Percentiles rank a stretch among this genome's conserved stretches.
These are phyloP conservation scores for Arthroderma sp. DNA, from an alignment of 2,329 filamentous ascomycete genomes.

Conservation along the genomic window DNA sequence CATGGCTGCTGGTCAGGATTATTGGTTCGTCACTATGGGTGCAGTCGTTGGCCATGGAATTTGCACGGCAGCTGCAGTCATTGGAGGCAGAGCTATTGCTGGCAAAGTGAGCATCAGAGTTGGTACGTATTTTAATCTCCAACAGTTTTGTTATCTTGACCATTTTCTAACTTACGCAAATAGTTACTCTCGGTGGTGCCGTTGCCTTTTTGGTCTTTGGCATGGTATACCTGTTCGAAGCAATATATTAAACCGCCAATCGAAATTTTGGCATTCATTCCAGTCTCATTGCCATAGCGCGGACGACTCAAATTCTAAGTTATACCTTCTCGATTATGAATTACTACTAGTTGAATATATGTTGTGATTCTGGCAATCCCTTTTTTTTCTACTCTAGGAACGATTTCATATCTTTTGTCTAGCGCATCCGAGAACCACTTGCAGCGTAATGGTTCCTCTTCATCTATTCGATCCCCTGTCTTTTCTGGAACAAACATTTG, in stretches of 20 bases:
- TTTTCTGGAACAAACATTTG: no score
- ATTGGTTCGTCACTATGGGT: constrained; percentile 95
- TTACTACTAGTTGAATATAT: constrained; percentile 5
- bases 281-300: no score
- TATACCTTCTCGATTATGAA: constrained; percentile 7
- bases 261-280: no score
- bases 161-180: constrained; percentile 13
- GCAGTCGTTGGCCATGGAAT: constrained; percentile 75
- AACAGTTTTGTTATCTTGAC: neutral
- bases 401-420: no score
- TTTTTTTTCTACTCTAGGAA: no score
- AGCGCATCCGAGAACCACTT: no score
- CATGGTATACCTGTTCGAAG: constrained; percentile 79
- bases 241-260: constrained; percentile 38
- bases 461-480: no score
- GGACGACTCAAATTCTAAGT: neutral
- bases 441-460: no score
- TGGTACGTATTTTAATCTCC: constrained; percentile 49
- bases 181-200: constrained; percentile 86
- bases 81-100: constrained; percentile 84
- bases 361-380: no score
- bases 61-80: constrained; percentile 81
- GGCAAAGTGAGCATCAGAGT: constrained; percentile 89
- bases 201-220: constrained; percentile 83
- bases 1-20: constrained; percentile 96